These are phyloP conservation scores for Lasiodiplodia hormozganensis DNA, from an alignment of 2,329 filamentous ascomycete species.

Conservation along the genomic window DNA sequence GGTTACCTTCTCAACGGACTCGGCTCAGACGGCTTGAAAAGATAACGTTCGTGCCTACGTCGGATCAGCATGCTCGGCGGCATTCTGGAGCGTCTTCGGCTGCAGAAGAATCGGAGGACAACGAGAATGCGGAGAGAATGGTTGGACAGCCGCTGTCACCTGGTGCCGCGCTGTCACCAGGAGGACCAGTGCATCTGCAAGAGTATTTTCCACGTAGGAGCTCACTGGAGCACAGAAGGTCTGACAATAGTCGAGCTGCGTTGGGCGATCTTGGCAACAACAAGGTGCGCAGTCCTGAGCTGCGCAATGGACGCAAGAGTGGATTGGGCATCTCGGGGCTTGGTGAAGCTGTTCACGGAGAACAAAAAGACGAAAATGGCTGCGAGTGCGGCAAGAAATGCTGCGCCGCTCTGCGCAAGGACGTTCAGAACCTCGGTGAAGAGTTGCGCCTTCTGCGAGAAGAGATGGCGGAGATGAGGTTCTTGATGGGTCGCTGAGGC, in stretches of 20 bases:
- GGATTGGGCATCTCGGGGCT: not conserved
- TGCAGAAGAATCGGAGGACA: not conserved
- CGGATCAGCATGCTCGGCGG: not conserved
- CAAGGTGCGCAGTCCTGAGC: not conserved
- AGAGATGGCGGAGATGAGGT: constrained; percentile 22
- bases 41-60: not conserved
- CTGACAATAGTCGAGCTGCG: not conserved
- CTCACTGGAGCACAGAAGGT: not conserved
- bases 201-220: constrained; percentile 20
- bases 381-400: constrained; percentile 29
- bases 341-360: not conserved
- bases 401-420: constrained; percentile 16
- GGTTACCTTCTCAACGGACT: constrained; percentile 13
- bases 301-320: constrained; percentile 13
- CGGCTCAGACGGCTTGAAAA: not conserved
- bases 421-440: not conserved
- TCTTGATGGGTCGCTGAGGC: constrained; percentile 12
- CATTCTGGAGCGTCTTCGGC: not conserved
- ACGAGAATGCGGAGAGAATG: not conserved
- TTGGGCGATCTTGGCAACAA: constrained; percentile 5
- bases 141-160: not conserved
- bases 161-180: constrained; percentile 1
- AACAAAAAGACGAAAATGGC: not conserved
- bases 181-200: constrained; percentile 2
- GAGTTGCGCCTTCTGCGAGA: constrained; percentile 16